A percentile compares a stretch with the other conserved stretches of the same genome.
Conservation (phyloP, 257 asterid genomes). For the Solanum peruvianum region DNA sequence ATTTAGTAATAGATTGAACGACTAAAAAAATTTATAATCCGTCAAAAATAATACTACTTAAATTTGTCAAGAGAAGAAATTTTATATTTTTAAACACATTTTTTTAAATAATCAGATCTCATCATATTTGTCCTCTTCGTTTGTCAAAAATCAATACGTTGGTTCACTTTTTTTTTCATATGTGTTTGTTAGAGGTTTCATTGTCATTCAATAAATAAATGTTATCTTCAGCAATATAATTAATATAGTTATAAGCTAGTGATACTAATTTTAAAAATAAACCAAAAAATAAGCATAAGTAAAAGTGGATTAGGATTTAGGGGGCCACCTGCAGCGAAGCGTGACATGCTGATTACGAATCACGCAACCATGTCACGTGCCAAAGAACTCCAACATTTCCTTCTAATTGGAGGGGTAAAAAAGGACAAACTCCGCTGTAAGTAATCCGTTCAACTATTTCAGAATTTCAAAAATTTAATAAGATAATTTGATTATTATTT, state of each 20-base stretch:
- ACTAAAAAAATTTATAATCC: background rate
- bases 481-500: too few relatives aligned
- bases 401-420: background rate
- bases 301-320: background rate
- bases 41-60: background rate
- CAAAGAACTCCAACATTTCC: background rate
- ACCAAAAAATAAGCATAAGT: background rate
- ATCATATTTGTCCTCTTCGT: background rate
- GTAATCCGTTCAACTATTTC: rapidly evolving
- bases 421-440: too few relatives aligned
- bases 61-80: background rate
- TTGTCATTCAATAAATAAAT: background rate
- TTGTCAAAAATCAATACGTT: too few relatives aligned
- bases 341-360: conserved; percentile 7
- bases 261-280: background rate
- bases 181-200: background rate
- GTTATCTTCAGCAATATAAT: background rate
- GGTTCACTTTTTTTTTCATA: background rate
- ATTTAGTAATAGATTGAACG: background rate
- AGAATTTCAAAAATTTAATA: too few relatives aligned
- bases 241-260: too few relatives aligned
- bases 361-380: conserved; percentile 4
- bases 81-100: background rate
- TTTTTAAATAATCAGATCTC: too few relatives aligned
- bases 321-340: background rate